Evolutionary conservation across 345 rosid species (phyloP), one percentile per base, ranked within the genome.

Genomic region (Rhodamnia rubescens): DNA sequence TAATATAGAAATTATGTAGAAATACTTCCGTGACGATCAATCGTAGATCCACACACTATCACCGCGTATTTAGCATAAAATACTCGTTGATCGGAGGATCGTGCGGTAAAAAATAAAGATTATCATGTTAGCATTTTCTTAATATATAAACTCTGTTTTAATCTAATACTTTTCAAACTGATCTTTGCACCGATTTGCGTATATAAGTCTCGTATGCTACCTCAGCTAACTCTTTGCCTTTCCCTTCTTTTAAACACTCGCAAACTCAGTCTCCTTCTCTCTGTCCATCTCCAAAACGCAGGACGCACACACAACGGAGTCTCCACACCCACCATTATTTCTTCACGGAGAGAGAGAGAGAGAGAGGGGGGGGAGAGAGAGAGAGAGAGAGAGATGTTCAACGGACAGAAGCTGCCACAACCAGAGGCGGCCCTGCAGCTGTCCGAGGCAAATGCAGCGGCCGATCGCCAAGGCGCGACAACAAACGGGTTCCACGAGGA

Each of bases 371-470:
- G n/a, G 11, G 75, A 8, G 75, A 7, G 42, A 61, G 74, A 29
- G 61, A 57, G 40, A 54, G 57, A 20, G 57, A 16, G 55, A 53
- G 40, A 36, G 40, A 88, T 54, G 89, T 85, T 84, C 86, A 87
- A 85, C 84, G 89, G 87, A 52, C 90, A 82, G 50, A 89, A 88
- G 87, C 82, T 74, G 85, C 74, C 86, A 40, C 59, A 52, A 11
- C 55, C 87, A 54, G 89, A 87, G 87, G 88, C 83, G 78, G 91
- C 32, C 21, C 82, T 85, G 74, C 87, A 84, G 83, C 81, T 82
- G 84, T 83, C 88, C 83, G 92, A 91, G 87, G 74, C 78, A 14
- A 88, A 85, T 59, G 85, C 82, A 87, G 88, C 64, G 15, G 86
- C 84, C 18, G 85, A 55, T 54, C 61, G 40, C 27, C 84, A 81